phyloP scores from a whole-genome alignment of 441 rosid genomes.

The Hura crepitans region DNA sequence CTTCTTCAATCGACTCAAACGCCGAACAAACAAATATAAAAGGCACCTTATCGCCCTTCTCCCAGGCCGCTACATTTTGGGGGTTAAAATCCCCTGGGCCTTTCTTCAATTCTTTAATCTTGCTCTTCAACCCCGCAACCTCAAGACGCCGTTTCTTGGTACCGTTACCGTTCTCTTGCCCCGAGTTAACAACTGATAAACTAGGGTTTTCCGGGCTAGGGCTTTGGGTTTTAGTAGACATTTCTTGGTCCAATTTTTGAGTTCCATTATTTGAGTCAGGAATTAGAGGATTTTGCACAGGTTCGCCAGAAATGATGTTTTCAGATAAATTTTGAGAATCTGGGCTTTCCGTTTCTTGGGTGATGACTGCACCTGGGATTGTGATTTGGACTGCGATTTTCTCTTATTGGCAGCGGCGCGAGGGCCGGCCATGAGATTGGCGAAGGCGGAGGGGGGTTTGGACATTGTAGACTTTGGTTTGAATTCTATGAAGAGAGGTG shows the following conservation, averaged over 20 bases:
- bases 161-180: background rate
- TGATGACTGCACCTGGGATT: slow-evolving; percentile 25
- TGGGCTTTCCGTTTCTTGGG: slow-evolving; percentile 56
- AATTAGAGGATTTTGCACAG: slow-evolving; percentile 6
- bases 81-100: slow-evolving; percentile 62
- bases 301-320: slow-evolving; percentile 26
- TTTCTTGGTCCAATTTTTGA: background rate
- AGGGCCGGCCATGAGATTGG: slow-evolving; percentile 72
- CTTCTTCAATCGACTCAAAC: slow-evolving; percentile 62
- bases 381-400: slow-evolving; percentile 29
- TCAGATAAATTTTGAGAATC: slow-evolving; percentile 23
- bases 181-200: background rate
- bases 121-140: slow-evolving; percentile 47
- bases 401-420: slow-evolving; percentile 52
- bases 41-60: slow-evolving; percentile 72
- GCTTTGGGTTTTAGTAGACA: background rate
- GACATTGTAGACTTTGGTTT: slow-evolving; percentile 46
- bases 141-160: slow-evolving; percentile 35
- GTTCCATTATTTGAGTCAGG: background rate
- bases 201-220: slow-evolving; percentile 6
- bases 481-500: slow-evolving; percentile 7
- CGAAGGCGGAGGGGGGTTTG: slow-evolving; percentile 81
- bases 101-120: slow-evolving; percentile 54
- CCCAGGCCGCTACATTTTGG: slow-evolving; percentile 53
- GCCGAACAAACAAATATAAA: slow-evolving; percentile 65